Conservation (phyloP, 1,139 yeast genomes). For the Scheffersomyces stambukii region DNA sequence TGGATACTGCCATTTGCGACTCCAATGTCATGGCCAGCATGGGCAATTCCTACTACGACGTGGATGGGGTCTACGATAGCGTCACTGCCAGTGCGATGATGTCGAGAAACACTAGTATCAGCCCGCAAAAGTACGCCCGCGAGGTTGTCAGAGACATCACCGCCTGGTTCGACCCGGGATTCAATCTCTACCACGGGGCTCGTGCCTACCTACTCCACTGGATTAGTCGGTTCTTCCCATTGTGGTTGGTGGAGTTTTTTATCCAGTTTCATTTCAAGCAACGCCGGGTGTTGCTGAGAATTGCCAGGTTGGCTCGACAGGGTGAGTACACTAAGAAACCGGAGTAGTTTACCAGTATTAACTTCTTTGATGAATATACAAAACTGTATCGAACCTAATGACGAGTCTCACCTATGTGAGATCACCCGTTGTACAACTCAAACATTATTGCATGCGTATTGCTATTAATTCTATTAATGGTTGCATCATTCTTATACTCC, state of each 20-base stretch:
- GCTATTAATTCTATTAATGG: too few relatives aligned
- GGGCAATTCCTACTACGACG: slow-evolving; percentile 21
- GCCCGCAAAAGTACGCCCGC: slow-evolving; percentile 28
- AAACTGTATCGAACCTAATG: too few relatives aligned
- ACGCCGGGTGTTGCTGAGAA: slow-evolving; percentile 15
- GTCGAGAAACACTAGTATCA: slow-evolving; percentile 23
- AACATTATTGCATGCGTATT: too few relatives aligned
- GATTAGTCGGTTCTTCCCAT: slow-evolving; percentile 22
- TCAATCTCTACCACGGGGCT: slow-evolving; percentile 29
- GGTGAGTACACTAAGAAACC: slow-evolving; percentile 5
- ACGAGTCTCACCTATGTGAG: too few relatives aligned
- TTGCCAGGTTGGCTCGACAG: slow-evolving; percentile 7
- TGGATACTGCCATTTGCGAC: slow-evolving; percentile 33
- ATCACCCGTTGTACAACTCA: too few relatives aligned
- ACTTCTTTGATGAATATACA: too few relatives aligned
- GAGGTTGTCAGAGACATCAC: slow-evolving; percentile 23
- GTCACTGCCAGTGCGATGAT: slow-evolving; percentile 19
- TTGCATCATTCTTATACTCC: too few relatives aligned
- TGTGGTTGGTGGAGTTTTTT: slow-evolving; percentile 24
- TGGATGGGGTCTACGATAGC: slow-evolving; percentile 28
- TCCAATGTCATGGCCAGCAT: slow-evolving; percentile 8
- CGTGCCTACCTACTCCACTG: slow-evolving; percentile 19
- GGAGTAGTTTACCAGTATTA: too few relatives aligned
- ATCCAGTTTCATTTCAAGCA: slow-evolving; percentile 30
- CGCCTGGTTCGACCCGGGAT: slow-evolving; percentile 18